Base-by-base conservation (phyloP, 768 basidiomycete genomes). In the Lentinula guzmanii region DNA sequence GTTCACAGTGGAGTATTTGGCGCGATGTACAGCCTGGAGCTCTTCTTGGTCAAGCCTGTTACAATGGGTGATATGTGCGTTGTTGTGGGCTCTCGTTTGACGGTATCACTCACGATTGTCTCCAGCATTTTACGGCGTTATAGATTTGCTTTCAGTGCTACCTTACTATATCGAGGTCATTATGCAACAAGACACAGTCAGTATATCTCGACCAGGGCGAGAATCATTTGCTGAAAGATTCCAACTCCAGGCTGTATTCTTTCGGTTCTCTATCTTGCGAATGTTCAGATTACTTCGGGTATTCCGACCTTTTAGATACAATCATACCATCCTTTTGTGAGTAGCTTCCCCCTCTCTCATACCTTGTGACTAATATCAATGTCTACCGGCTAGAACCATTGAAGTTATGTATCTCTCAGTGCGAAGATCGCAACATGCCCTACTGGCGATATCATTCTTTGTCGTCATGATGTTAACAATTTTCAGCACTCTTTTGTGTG, bases 401-500 rank as follows among this genome's bases (percentile, higher is more conserved):
- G 90, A 93, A 77, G 91, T 93, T 67, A 97, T 96, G 94, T 93
- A 90, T 70, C 81, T 96, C 34, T 87, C 92, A 34, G 87, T 95
- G 39, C 82, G 89, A 54, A 80, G 92, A 62, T 94, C 91, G 0
- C 89, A 92, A 65, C 91, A 95, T 66, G 93, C 93, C 0, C 78
- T 95, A 0, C 80, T 94, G 3, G 93, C 94, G 0, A 85, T 96
- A 18, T 83, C 85, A 2, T 96, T 95, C 73, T 95, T 96, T 75
- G 89, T 95, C 13, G 74, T 87, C 58, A 93, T 94, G 86, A 84
- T 92, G 1, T 77, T 96, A 43, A 85, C 92, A 1, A 85, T 95
- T 6, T 95, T 93, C 71, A 93, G 92, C 63, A 95, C 93, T 0
- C 77, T 95, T 13, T 69, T 95, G 86, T 90, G 65, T 56, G 87